These are phyloP conservation scores for Colletotrichum spinosum DNA, from an alignment of 2,329 filamentous ascomycete genomes.

Conservation along the genomic window DNA sequence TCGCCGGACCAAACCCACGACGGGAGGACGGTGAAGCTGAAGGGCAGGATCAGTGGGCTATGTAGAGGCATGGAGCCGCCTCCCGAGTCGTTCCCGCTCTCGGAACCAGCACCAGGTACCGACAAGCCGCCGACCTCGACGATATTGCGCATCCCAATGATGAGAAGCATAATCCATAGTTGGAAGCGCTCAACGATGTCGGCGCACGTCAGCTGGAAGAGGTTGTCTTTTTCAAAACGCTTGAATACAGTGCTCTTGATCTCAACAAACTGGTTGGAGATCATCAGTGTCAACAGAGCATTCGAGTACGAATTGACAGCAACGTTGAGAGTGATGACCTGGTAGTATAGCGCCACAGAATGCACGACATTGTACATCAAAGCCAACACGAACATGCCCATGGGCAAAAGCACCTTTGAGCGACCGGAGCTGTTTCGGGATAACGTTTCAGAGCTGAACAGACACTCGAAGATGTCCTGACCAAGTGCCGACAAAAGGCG, in stretches of 20 bases:
- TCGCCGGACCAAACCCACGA: conserved; percentile 83
- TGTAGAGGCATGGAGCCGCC: conserved; percentile 71
- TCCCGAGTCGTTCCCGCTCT: conserved; percentile 58
- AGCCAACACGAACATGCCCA: conserved; percentile 91
- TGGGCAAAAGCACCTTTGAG: conserved; percentile 88
- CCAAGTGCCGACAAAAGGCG: conserved; percentile 90
- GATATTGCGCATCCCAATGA: conserved; percentile 95
- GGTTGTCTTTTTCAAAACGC: conserved; percentile 96
- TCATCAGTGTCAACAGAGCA: conserved; percentile 87
- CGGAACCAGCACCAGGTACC: conserved; percentile 65
- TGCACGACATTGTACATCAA: conserved; percentile 90
- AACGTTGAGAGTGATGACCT: conserved; percentile 97
- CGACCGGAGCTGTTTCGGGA: conserved; percentile 89
- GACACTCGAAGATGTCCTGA: conserved; percentile 94
- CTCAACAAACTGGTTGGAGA: conserved; percentile 99
- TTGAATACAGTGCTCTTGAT: conserved; percentile 99
- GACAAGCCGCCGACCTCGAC: conserved; percentile 93
- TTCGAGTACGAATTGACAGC: conserved; percentile 99
- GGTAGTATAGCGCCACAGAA: conserved; percentile 90
- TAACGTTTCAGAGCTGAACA: conserved; percentile 93
- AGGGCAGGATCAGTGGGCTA: conserved; percentile 82
- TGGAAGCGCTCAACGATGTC: conserved; percentile 98
- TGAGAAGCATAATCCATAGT: conserved; percentile 95
- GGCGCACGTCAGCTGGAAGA: conserved; percentile 96
- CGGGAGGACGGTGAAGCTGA: conserved; percentile 90